Evolutionary conservation across 1,284 basidiomycete genomes (phyloP), one percentile per base, ranked within the genome.

Genomic region (Trichosporon coremiiforme): DNA sequence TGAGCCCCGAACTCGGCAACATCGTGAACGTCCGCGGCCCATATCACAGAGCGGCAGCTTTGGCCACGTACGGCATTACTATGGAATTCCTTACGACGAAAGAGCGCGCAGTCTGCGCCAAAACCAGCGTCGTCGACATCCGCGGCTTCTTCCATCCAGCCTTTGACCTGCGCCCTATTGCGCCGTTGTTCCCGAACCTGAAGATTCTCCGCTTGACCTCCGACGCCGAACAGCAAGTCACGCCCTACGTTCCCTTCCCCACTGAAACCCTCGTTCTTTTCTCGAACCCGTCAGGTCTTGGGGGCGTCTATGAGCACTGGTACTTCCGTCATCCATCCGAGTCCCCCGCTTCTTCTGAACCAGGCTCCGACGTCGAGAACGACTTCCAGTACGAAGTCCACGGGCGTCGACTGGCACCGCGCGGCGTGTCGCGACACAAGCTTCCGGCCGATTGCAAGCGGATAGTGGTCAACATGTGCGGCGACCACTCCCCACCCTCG

Each of bases 241-340:
- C 53, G 9, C 53, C 53, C 22, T 57, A 57, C 53, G 53, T 57
- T 12, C 53, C 53, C 25, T 57, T 57, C 12, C 13, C 53, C 6
- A 6, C 53, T 2, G 13, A 29, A 12, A 57, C 53, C 9, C 53
- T 57, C 29, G 53, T 57, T 2, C 53, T 57, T 20, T 57, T 57
- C 53, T 13, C 53, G 22, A 29, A 5, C 22, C 53, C 22, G 2
- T 25, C 5, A 5, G 22, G 53, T 10, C 53, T 57, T 7, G 13
- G 53, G 3, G 10, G 10, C 13, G 13, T 57, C 25, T 25, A 57
- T 7, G 53, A 57, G 13, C 53, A 57, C 53, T 57, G 53, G 53
- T 57, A 57, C 53, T 57, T 57, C 53, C 53, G 53, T 9, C 53
- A 57, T 29, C 53, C 53, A 12, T 57, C 53, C 13, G 53, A 29